phyloP scores from a whole-genome alignment of 129 eudicot genomes.

The Artemisia argyi region DNA sequence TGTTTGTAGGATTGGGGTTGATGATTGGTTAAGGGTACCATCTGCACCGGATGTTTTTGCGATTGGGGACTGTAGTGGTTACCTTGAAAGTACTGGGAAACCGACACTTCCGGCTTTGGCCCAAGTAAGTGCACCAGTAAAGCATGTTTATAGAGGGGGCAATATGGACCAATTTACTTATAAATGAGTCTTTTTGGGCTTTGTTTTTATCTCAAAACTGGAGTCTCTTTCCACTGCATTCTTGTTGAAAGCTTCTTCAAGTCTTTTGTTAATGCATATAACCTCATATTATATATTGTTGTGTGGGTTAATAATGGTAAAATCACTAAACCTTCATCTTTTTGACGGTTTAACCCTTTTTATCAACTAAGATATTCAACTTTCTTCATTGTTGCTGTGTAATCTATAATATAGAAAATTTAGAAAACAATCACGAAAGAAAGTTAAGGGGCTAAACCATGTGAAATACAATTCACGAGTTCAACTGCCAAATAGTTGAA shows the following conservation, averaged over 20 bases:
- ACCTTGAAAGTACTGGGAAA: conserved; percentile 88
- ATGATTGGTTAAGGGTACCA: conserved; percentile 90
- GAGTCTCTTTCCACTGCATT: too few relatives aligned
- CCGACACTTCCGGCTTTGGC: conserved; percentile 95
- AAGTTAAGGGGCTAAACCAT: too few relatives aligned
- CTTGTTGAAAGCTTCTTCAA: neutral
- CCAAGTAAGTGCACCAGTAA: conserved; percentile 50
- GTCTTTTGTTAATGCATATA: neutral
- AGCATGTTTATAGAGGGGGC: neutral
- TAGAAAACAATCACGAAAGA: too few relatives aligned
- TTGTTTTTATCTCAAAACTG: neutral
- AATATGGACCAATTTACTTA: neutral
- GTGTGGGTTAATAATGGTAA: neutral
- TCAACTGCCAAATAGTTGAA: too few relatives aligned
- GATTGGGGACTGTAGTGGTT: conserved; percentile 89
- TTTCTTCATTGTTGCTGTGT: too few relatives aligned
- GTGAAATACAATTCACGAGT: too few relatives aligned
- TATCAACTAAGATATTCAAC: too few relatives aligned
- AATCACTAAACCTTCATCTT: neutral
- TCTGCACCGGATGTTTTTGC: conserved; percentile 80
- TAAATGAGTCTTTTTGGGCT: neutral
- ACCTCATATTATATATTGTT: neutral
- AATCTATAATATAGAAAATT: too few relatives aligned
- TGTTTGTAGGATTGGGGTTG: conserved; percentile 71
- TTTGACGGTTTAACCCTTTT: neutral